Percentiles rank a stretch among this genome's conserved stretches.
These are phyloP conservation scores for Pisolithus microcarpus DNA, from an alignment of 768 basidiomycete species.

Conservation along the genomic window DNA sequence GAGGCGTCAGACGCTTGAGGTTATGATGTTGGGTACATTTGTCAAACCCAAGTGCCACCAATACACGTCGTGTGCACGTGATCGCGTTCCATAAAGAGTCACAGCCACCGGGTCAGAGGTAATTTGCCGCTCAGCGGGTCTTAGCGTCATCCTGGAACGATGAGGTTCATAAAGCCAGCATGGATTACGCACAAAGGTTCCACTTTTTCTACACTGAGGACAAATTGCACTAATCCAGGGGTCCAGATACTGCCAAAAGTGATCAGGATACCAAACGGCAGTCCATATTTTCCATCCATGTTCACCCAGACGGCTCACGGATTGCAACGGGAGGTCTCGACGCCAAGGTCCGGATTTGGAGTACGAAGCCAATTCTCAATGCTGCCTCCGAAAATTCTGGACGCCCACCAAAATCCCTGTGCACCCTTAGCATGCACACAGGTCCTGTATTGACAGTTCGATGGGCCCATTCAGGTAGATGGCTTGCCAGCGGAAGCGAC, in stretches of 20 bases:
- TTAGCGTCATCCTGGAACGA: too few species aligned
- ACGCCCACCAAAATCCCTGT: constrained; percentile 63
- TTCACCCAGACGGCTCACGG: constrained; percentile 81
- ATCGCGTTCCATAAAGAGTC: too few species aligned
- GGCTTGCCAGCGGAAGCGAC: constrained; percentile 94
- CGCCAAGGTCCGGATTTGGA: constrained; percentile 95
- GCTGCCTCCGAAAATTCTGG: constrained; percentile 57
- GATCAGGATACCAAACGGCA: constrained; percentile 55
- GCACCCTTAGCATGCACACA: constrained; percentile 89
- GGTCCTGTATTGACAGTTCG: constrained; percentile 87
- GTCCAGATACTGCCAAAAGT: constrained; percentile 42
- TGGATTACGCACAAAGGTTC: too few species aligned
- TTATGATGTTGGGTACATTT: too few species aligned
- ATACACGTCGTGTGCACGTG: too few species aligned
- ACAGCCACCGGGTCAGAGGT: too few species aligned
- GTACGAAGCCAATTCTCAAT: constrained; percentile 89
- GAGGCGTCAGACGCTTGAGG: too few species aligned
- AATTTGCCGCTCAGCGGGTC: too few species aligned
- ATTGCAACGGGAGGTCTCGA: constrained; percentile 98
- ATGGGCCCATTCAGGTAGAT: constrained; percentile 91
- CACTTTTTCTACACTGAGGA: too few species aligned
- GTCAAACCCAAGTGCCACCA: too few species aligned
- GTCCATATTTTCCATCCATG: constrained; percentile 84
- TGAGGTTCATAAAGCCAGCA: too few species aligned
- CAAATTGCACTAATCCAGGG: too few species aligned